phyloP scores from a whole-genome alignment of 2,329 filamentous ascomycete genomes.

The Cladosporium colombiae region DNA sequence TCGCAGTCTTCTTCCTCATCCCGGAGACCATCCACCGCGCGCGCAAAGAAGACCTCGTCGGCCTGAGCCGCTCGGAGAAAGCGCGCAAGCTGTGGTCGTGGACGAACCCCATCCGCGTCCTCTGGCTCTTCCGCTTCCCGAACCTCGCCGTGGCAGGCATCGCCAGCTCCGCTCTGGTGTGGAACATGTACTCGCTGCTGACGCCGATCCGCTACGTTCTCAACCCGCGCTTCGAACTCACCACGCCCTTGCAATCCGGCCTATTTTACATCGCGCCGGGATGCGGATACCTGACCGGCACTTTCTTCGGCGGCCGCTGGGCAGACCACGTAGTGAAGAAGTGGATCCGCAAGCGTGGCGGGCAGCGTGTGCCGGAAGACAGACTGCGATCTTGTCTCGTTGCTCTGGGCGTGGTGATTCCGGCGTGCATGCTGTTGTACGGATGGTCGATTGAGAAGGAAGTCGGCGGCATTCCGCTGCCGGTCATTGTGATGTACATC shows the following conservation, averaged over 20 bases:
- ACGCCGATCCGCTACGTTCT: conserved; percentile 69
- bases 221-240: conserved; percentile 71
- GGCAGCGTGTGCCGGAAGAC: conserved; percentile 67
- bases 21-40: conserved; percentile 72
- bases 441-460: conserved; percentile 63
- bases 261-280: conserved; percentile 76
- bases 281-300: conserved; percentile 67
- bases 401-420: conserved; percentile 60
- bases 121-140: conserved; percentile 66
- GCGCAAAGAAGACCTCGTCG: conserved; percentile 62
- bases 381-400: conserved; percentile 61
- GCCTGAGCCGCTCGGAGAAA: conserved; percentile 53
- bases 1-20: conserved; percentile 65
- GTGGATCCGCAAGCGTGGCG: conserved; percentile 61
- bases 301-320: conserved; percentile 70
- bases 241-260: conserved; percentile 65
- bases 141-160: conserved; percentile 66
- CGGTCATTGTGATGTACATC: conserved; percentile 71
- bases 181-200: conserved; percentile 73
- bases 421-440: conserved; percentile 66
- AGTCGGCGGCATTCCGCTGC: conserved; percentile 59
- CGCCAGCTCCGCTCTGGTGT: conserved; percentile 65
- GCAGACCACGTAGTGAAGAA: conserved; percentile 67
- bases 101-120: conserved; percentile 66
- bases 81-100: conserved; percentile 59